Base-by-base conservation (phyloP, 495 filamentous ascomycete species). In the Daldinia loculata region DNA sequence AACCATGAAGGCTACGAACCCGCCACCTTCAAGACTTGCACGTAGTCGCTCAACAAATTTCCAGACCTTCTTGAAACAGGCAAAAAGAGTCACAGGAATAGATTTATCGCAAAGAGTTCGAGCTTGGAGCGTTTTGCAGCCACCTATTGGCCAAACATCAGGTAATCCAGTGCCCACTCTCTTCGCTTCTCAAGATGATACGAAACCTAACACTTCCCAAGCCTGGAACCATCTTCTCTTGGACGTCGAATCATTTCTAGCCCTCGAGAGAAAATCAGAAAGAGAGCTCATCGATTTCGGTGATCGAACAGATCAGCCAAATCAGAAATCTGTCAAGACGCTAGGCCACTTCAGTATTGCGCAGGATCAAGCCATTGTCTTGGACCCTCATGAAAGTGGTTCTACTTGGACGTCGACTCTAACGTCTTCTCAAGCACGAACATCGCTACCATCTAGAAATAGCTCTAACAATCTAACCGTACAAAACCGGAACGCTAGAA, bases 281-380 rank as follows among this genome's bases (percentile, higher is more conserved):
- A 87, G 93, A 26, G 93, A 94, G 60, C 68, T 91, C 6, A 78
- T 98, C 26, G 83, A 87, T 7, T 79, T 85, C 4, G 86, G 87
- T 17, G 95, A 98, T 78, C 84, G 90, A 48, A 95, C 91, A 1
- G 81, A 82, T 63, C 93, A 95, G 11, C 95, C 93, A 79, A 95
- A 97, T 69, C 90, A 91, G 26, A 72, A 70, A 48, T 71, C 75
- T 1, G 26, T 19, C 6, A 74, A 75, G 17, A 75, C 75, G 15
- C 57, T 77, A 4, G 61, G 61, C 50, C 75, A 34, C 51, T 67
- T 77, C 43, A 72, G 75, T 11, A 78, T 74, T 11, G 73, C 74
- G 14, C 79, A 79, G 27, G 78, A 80, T 19, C 81, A 80, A 62
- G 72, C 79, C 29, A 78, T 83, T 15, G 76, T 80, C 29, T 32